Conservation (phyloP, 768 basidiomycete genomes). For the Collybia sp. region DNA sequence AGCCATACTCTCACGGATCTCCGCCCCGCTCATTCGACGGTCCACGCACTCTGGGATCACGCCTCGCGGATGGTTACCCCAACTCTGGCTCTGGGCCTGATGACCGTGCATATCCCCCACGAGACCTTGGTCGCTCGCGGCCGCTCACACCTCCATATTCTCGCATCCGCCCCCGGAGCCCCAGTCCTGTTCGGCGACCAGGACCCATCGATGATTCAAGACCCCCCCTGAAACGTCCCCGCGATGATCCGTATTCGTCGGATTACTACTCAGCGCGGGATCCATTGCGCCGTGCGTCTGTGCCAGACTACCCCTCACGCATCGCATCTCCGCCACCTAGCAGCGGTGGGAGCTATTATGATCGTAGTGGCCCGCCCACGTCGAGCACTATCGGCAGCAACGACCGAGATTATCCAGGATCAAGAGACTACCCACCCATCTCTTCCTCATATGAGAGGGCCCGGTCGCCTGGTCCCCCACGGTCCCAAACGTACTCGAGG, state of each 20-base stretch:
- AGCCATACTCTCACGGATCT: constrained; percentile 11
- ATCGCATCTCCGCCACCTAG: constrained; percentile 19
- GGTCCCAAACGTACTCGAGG: constrained; percentile 11
- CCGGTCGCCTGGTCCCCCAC: constrained; percentile 24
- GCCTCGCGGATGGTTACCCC: constrained; percentile 12
- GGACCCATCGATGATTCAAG: constrained; percentile 31
- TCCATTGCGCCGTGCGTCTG: constrained; percentile 14
- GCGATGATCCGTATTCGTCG: constrained; percentile 34
- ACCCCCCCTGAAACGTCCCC: constrained; percentile 39
- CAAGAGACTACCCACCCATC: constrained; percentile 20
- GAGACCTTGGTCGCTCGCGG: constrained; percentile 24
- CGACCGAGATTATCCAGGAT: constrained; percentile 30
- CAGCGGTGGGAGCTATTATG: constrained; percentile 25
- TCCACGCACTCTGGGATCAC: constrained; percentile 11
- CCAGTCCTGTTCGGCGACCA: constrained; percentile 33
- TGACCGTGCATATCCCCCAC: constrained; percentile 11
- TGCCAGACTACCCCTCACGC: constrained; percentile 25
- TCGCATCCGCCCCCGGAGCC: constrained; percentile 42
- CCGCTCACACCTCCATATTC: constrained; percentile 24
- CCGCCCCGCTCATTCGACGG: constrained; percentile 12
- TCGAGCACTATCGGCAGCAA: constrained; percentile 10
- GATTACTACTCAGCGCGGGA: constrained; percentile 24
- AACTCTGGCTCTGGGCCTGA: constrained; percentile 1
- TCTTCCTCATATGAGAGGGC: constrained; percentile 35
- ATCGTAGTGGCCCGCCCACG: constrained; percentile 17